Evolutionary conservation across 2,329 filamentous ascomycete species (phyloP).

Genomic region (Trichoderma sp.): DNA sequence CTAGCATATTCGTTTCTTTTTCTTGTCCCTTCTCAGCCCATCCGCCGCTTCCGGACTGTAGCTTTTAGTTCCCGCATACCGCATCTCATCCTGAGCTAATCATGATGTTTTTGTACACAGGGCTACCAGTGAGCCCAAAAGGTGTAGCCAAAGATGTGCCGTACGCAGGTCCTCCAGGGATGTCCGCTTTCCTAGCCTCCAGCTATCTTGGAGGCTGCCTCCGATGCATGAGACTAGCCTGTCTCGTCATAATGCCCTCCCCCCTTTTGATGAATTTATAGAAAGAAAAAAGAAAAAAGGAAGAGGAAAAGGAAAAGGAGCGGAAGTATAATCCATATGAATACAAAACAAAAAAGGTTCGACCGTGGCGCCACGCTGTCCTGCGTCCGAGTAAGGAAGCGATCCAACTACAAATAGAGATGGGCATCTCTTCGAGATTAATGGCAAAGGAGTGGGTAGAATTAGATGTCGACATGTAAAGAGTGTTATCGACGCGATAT

Average conservation of each 20-base stretch:
- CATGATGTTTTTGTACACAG: neutral
- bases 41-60: constrained; percentile 18
- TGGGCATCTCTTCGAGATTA: neutral
- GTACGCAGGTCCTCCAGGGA: constrained; percentile 5
- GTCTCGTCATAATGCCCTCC: neutral
- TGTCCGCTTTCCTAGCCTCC: neutral
- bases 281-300: neutral
- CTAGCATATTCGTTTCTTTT: neutral
- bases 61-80: constrained; percentile 16
- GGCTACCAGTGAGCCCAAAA: neutral
- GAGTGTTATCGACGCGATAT: constrained; percentile 8
- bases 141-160: neutral
- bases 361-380: constrained; percentile 30
- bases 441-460: constrained; percentile 3
- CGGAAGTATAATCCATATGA: neutral
- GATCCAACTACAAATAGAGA: constrained; percentile 18
- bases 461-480: constrained; percentile 4
- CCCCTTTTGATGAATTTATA: neutral
- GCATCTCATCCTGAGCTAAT: constrained; percentile 17
- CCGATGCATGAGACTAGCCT: neutral
- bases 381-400: constrained; percentile 7
- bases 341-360: constrained; percentile 21
- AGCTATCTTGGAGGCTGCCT: neutral
- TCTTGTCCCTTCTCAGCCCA: neutral
- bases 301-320: neutral